A percentile compares a stretch with the other conserved stretches of the same genome.
Evolutionary conservation across 1,284 basidiomycete species (phyloP).

Genomic region (Puccinia brachypodii): DNA sequence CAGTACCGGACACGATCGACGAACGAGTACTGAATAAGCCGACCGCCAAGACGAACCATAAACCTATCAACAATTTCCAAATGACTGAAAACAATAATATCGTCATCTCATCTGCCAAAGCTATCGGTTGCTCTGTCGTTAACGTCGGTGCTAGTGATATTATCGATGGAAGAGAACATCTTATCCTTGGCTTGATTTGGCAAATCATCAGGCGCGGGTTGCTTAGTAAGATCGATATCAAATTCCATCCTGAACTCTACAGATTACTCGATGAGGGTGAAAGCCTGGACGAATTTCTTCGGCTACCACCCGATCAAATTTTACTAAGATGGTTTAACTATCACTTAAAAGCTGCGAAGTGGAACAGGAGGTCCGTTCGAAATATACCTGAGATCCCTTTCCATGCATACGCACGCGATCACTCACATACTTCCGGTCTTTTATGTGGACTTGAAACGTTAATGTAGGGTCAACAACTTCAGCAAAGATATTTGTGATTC

Average conservation of each 20-base stretch:
- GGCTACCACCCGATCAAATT: slow-evolving; percentile 58
- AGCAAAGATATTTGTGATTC: slow-evolving; percentile 47
- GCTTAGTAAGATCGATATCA: slow-evolving; percentile 57
- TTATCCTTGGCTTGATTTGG: slow-evolving; percentile 58
- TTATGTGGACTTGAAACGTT: slow-evolving; percentile 56
- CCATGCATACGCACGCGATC: neutral
- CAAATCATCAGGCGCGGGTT: slow-evolving; percentile 57
- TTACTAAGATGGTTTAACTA: slow-evolving; percentile 58
- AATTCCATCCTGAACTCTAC: slow-evolving; percentile 58
- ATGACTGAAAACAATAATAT: slow-evolving; percentile 59
- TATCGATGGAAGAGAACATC: slow-evolving; percentile 57
- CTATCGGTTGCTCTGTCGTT: slow-evolving; percentile 57
- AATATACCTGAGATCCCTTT: neutral
- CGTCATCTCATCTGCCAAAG: slow-evolving; percentile 58
- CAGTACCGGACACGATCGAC: slow-evolving; percentile 58
- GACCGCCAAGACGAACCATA: slow-evolving; percentile 55
- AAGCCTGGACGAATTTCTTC: slow-evolving; percentile 57
- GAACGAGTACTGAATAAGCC: slow-evolving; percentile 56
- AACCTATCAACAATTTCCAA: slow-evolving; percentile 57
- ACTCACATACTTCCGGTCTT: neutral
- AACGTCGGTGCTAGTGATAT: slow-evolving; percentile 58
- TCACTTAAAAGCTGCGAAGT: slow-evolving; percentile 57
- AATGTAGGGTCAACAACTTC: slow-evolving; percentile 44
- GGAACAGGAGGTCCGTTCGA: slow-evolving; percentile 51
- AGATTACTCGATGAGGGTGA: slow-evolving; percentile 57